A percentile compares a stretch with the other conserved stretches of the same genome.
These are phyloP conservation scores for Phytophthora pseudosyringae DNA, from an alignment of 352 stramenopile genomes.

Conservation along the genomic window DNA sequence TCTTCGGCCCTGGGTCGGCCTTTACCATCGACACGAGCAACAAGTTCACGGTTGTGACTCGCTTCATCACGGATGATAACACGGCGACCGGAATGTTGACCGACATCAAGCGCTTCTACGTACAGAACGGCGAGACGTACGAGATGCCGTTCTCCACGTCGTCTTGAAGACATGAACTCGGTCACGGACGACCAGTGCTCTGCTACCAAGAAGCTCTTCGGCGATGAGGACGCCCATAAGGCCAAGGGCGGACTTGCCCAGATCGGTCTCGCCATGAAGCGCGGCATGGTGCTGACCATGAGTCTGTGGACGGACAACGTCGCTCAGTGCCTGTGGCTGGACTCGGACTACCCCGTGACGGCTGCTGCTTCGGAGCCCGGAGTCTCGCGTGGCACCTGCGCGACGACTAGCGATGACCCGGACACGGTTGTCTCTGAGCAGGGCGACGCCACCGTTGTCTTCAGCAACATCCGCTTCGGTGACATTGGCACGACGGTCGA, in stretches of 20 bases:
- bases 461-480: conserved; percentile 48
- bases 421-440: conserved; percentile 46
- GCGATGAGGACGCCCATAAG: conserved; percentile 61
- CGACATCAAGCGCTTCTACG: conserved; percentile 30
- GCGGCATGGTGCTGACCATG: conserved; percentile 68
- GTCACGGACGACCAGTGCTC: conserved; percentile 30
- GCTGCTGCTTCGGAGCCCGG: conserved; percentile 44
- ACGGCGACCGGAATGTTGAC: conserved; percentile 22
- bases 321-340: conserved; percentile 65
- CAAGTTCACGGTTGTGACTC: conserved; percentile 33
- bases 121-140: conserved; percentile 21
- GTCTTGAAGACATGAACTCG: conserved; percentile 29
- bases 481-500: conserved; percentile 57
- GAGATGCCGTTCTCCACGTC: conserved; percentile 25
- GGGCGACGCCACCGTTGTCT: conserved; percentile 55
- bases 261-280: conserved; percentile 52
- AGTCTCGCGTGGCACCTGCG: conserved; percentile 55
- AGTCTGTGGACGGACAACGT: conserved; percentile 69
- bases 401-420: conserved; percentile 45
- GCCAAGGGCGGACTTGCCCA: conserved; percentile 35
- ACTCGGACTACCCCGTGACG: conserved; percentile 54
- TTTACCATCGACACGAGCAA: conserved; percentile 34
- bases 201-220: conserved; percentile 30
- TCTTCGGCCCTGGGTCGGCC: conserved; percentile 29
- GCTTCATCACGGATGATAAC: conserved; percentile 34